Percentiles rank a stretch among this genome's conserved stretches.
These are phyloP conservation scores for Phytophthora idaei DNA, from an alignment of 352 stramenopile species.

Conservation along the genomic window DNA sequence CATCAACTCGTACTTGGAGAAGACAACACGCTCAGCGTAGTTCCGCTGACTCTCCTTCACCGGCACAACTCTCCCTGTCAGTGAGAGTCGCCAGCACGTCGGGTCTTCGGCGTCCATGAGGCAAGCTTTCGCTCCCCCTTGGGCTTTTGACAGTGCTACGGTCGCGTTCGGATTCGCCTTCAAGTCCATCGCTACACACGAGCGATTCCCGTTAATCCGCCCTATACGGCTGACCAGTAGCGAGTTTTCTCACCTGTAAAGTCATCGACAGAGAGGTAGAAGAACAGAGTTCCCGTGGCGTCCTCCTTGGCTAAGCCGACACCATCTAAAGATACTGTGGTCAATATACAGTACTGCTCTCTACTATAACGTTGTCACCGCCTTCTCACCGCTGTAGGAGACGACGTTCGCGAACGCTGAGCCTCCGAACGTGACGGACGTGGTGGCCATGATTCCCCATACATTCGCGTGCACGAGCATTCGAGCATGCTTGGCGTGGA, in stretches of 20 bases:
- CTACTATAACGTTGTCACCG: no score
- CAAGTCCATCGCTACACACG: constrained; percentile 46
- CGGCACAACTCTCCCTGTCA: constrained; percentile 53
- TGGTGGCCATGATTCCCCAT: constrained; percentile 67
- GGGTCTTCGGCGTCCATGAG: constrained; percentile 71
- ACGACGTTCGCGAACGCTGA: constrained; percentile 58
- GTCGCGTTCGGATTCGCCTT: constrained; percentile 54
- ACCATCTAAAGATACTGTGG: constrained; percentile 41
- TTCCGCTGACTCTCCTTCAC: constrained; percentile 39
- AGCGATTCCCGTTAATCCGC: not conserved
- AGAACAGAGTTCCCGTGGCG: constrained; percentile 66
- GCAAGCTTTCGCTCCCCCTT: constrained; percentile 51
- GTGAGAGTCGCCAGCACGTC: constrained; percentile 68
- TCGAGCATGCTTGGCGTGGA: constrained; percentile 52
- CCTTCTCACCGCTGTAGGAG: constrained; percentile 63
- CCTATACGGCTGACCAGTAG: not conserved
- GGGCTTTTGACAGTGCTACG: constrained; percentile 59
- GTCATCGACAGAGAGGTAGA: constrained; percentile 66
- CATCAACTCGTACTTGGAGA: constrained; percentile 44
- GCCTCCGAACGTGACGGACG: constrained; percentile 55
- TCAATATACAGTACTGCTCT: not conserved
- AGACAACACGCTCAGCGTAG: constrained; percentile 60
- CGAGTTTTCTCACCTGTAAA: constrained; percentile 19
- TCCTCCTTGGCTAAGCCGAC: constrained; percentile 49
- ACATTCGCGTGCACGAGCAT: constrained; percentile 64